Base-by-base conservation (phyloP, 768 basidiomycete species). In the Trametes elegans region DNA sequence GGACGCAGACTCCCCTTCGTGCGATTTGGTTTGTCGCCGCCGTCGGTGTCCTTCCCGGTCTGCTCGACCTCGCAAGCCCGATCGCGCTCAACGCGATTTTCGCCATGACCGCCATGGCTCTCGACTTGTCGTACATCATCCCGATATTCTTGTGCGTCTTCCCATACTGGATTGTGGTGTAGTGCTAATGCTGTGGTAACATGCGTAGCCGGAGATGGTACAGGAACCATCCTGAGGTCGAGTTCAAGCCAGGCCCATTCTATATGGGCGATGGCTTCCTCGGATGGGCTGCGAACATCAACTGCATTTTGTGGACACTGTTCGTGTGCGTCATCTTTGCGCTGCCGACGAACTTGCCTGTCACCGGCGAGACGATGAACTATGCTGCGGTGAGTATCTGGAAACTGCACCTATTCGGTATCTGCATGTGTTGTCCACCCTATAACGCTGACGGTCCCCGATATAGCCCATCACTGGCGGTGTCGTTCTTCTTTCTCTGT, bases 211-310 rank as follows among this genome's bases (percentile, higher is more conserved):
- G 90, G 36, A 77, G 90, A 27, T 65, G 84, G 26, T 90, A 78
- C 69, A 72, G 77, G 59, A 76, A 83, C 50, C 90, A 93, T 64
- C 87, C 88, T 0, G 90, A 93, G 43, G 90, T 93, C 32, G 76
- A 79, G 63, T 93, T 93, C 77, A 84, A 80, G 57, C 91, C 91
- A 4, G 91, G 91, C 10, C 90, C 91, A 6, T 92, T 93, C 73
- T 92, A 86, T 72, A 84, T 93, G 82, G 87, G 90, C 27, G 71
- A 80, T 50, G 88, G 88, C 0, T 57, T 75, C 36, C 66, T 89
- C 14, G 88, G 88, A 0, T 78, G 78, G 74, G 65, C 74, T 3
- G 79, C 78, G 53, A 90, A 92, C 62, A 58, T 76, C 26, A 74
- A 73, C n/a, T 89, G 87, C 68, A 85, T 89, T 45, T 44, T 64